Evolutionary conservation across 2,329 filamentous ascomycete species (phyloP), one percentile per base, ranked within the genome.

Genomic region (Aspergillus sp.): DNA sequence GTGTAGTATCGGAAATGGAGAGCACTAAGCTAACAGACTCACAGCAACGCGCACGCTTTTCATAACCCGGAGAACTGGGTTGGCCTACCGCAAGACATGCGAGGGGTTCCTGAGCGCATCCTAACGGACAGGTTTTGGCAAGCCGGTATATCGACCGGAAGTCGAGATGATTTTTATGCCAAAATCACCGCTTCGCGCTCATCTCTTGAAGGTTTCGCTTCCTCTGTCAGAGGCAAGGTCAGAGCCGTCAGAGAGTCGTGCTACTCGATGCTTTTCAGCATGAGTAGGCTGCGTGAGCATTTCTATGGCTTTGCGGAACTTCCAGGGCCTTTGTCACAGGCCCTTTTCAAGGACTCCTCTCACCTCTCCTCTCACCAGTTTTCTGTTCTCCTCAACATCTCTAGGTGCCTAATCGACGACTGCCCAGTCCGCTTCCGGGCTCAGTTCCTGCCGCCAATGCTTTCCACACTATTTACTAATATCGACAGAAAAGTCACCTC

Each of bases 111-210:
- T 45, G 86, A 88, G 48, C 87, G 91, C 23, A 92, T 98, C 22
- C 81, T 99, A 23, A 96, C 93, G 15, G 95, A 99, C 77, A 86
- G 95, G 25, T 99, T 99, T 76, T 99, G 95, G 95, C 95, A 99
- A 81, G 92, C 93, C 7, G 95, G 95, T 9, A 99, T 99, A 54
- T 98, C 95, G 0, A 91, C 90, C 64, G 95, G 96, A 28, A 98
- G 92, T 69, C 93, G 95, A 74, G 95, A 98, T 65, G 94, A 98
- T 61, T 99, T 99, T 74, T 98, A 97, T 76, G 91, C 92, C 34
- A 87, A 92, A 46, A 94, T 99, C 2, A 88, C 92, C 59, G 91
- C 92, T 34, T 97, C 95, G 59, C 96, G 93, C 77, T 86, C 85
- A 46, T 97, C 93, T 0, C 87, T 97, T 60, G 95, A 99, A 77